Conservation (phyloP, 352 stramenopile genomes). For the Phytopythium oedochilum region DNA sequence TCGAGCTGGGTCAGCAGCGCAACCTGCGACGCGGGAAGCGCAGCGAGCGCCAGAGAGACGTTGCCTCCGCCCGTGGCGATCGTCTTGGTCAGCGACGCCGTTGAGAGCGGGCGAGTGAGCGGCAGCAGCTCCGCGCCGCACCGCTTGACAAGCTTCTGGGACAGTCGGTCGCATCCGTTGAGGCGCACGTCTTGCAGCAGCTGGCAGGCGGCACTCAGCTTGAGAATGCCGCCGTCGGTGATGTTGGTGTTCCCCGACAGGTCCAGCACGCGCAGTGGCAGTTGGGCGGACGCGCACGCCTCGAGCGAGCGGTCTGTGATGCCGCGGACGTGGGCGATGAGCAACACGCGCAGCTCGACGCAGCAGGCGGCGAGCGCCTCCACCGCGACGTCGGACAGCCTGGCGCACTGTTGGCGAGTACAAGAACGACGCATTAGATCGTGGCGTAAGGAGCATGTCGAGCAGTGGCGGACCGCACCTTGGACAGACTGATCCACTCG, state of each 20-base stretch:
- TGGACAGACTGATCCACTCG: slow-evolving; percentile 51
- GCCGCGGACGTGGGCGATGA: slow-evolving; percentile 28
- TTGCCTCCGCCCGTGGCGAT: slow-evolving; percentile 36
- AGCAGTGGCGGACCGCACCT: slow-evolving; percentile 25
- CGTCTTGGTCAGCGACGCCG: slow-evolving; percentile 30
- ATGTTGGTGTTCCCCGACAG: slow-evolving; percentile 58
- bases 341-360: slow-evolving; percentile 29
- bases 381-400: slow-evolving; percentile 40
- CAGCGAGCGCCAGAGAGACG: slow-evolving; percentile 16
- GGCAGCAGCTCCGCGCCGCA: slow-evolving; percentile 31
- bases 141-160: slow-evolving; percentile 23
- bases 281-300: slow-evolving; percentile 32
- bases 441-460: not conserved
- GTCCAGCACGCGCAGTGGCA: slow-evolving; percentile 42
- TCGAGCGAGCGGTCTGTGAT: slow-evolving; percentile 47
- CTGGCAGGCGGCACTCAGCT: slow-evolving; percentile 32
- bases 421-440: not conserved
- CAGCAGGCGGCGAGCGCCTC: slow-evolving; percentile 46
- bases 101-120: slow-evolving; percentile 26
- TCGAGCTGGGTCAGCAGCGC: slow-evolving; percentile 26
- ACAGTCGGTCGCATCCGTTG: slow-evolving; percentile 61
- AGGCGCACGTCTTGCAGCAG: slow-evolving; percentile 49
- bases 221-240: slow-evolving; percentile 39
- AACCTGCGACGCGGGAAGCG: slow-evolving; percentile 29
- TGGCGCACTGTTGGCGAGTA: slow-evolving; percentile 23